Base-by-base conservation (phyloP, 768 basidiomycete species). In the Amanita pseudoporphyria region DNA sequence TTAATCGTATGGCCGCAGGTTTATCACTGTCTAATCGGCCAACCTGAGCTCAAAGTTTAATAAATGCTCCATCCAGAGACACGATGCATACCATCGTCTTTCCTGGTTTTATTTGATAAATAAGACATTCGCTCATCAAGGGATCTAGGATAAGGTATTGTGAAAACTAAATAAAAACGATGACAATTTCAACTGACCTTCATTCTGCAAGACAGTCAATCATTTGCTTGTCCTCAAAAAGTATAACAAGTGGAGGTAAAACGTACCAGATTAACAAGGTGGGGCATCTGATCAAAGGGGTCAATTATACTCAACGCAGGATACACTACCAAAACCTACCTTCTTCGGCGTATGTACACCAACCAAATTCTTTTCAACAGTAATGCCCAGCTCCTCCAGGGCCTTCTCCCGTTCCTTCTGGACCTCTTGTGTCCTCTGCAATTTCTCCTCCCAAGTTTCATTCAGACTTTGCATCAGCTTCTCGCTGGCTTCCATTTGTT, bases 261-360 rank as follows among this genome's bases (percentile, higher is more conserved):
- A 76, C 87, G 63, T 63, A 91, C 88, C 77, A 94, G 63, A 68
- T 93, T 95, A 58, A 94, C 90, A 54, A 96, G 71, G 72, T 94
- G 91, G 4, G 92, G 90, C 82, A 88, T 92, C 87, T 93, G 59
- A 49, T 53, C 45, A 53, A 46, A 37, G n/a, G 45, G 43, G 49
- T 39, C 59, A 54, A 46, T 45, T 47, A 35, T 38, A 45, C 49
- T 53, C 53, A 43, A 35, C 33, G 44, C 43, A 38, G 41, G 14
- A 42, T 16, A 52, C 19, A 46, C 32, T 41, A 45, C 41, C 28
- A 21, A 31, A 70, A 69, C 81, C 81, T 58, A 79, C 88, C 77
- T 84, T 91, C 77, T 97, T 98, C 26, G 96, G 96, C 18, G 96
- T 93, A 71, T 96, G 93, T 50, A 99, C 96, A 45, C 96, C 95